phyloP scores from a whole-genome alignment of 805 yeast genomes.

The Candida railenensis region DNA sequence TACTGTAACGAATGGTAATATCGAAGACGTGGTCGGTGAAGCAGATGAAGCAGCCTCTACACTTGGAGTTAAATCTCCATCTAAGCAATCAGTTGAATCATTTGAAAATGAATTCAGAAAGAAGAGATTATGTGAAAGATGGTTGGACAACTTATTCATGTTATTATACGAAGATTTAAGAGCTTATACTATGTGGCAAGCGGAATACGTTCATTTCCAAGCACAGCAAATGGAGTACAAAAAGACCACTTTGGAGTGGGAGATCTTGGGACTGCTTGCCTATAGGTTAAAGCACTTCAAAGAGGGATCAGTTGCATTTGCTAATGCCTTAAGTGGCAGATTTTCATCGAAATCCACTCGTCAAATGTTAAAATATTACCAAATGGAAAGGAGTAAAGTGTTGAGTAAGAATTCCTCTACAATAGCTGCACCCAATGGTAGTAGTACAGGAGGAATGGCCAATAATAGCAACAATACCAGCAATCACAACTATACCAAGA shows the following conservation, averaged over 20 bases:
- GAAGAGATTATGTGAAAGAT: slow-evolving; percentile 68
- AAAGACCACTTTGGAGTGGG: slow-evolving; percentile 88
- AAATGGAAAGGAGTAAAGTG: slow-evolving; percentile 44
- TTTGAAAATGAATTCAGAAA: slow-evolving; percentile 50
- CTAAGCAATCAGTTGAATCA: slow-evolving; percentile 11
- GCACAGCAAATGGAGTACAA: slow-evolving; percentile 80
- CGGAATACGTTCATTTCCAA: slow-evolving; percentile 84
- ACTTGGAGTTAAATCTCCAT: slow-evolving; percentile 2
- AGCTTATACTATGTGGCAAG: slow-evolving; percentile 90
- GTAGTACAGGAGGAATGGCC: neutral
- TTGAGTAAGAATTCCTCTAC: slow-evolving; percentile 24
- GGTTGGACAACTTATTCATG: slow-evolving; percentile 73
- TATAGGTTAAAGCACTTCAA: slow-evolving; percentile 79
- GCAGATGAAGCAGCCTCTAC: slow-evolving; percentile 7
- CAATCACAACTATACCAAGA: slow-evolving; percentile 36
- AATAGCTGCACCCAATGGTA: slow-evolving; percentile 5
- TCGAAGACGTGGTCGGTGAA: slow-evolving; percentile 14
- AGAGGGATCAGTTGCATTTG: slow-evolving; percentile 86
- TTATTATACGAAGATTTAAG: slow-evolving; percentile 69
- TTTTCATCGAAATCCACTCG: slow-evolving; percentile 81
- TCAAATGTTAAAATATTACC: slow-evolving; percentile 67
- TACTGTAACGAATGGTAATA: slow-evolving; percentile 19
- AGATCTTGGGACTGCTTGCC: slow-evolving; percentile 83
- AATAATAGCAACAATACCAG: slow-evolving; percentile 5
- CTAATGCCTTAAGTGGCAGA: slow-evolving; percentile 65